phyloP scores from a whole-genome alignment of 2,329 filamentous ascomycete genomes.

The Pestalotiopsis sp. region DNA sequence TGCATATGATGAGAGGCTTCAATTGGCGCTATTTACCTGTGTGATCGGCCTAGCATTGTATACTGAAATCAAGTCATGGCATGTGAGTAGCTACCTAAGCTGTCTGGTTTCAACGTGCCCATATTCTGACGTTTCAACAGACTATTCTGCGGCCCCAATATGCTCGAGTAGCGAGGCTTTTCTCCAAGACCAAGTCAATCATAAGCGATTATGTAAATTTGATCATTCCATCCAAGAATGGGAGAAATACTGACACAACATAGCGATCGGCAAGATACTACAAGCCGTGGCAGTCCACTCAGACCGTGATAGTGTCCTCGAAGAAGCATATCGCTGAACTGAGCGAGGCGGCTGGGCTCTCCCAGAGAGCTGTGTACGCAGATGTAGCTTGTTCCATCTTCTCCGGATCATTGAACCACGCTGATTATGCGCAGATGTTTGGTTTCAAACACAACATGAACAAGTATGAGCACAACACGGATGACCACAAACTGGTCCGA shows the following conservation, averaged over 20 bases:
- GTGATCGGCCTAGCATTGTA: background rate
- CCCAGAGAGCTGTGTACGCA: background rate
- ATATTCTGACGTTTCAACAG: too few relatives aligned
- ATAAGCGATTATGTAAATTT: background rate
- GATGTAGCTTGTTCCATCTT: background rate
- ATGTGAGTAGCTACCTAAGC: too few relatives aligned
- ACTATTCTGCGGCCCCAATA: background rate
- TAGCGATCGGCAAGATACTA: background rate
- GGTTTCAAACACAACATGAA: background rate
- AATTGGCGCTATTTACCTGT: background rate
- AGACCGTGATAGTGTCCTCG: background rate
- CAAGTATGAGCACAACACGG: background rate
- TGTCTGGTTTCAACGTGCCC: too few relatives aligned
- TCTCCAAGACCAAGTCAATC: background rate
- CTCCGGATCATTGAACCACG: rapidly evolving
- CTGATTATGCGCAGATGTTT: background rate
- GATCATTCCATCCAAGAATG: background rate
- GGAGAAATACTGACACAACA: background rate
- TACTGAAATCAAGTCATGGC: background rate
- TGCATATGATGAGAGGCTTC: background rate
- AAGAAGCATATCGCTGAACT: background rate
- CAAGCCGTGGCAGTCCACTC: background rate
- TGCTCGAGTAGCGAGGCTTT: background rate
- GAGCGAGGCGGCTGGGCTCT: background rate
- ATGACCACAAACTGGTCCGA: background rate